Conservation (phyloP, 2,329 filamentous ascomycete species). For the Phoma sp. region DNA sequence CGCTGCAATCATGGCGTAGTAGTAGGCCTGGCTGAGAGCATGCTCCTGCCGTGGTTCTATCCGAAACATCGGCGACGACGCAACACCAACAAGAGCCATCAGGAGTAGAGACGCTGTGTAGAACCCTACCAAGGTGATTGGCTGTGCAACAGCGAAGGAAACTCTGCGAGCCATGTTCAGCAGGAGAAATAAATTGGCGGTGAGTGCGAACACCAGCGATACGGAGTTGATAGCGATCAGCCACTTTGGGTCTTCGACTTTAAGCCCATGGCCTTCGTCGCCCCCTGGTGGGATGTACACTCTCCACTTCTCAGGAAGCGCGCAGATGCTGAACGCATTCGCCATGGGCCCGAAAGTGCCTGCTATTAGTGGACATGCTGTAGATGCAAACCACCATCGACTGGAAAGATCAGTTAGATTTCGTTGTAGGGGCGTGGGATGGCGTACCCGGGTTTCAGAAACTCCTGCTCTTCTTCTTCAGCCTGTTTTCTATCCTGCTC, state of each 20-base stretch:
- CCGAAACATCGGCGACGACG: constrained; percentile 53
- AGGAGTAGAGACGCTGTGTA: constrained; percentile 61
- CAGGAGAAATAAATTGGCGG: constrained; percentile 61
- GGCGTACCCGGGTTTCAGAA: constrained; percentile 52
- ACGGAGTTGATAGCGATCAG: constrained; percentile 62
- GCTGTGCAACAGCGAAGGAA: constrained; percentile 62
- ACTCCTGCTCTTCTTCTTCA: constrained; percentile 51
- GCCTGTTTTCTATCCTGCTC: constrained; percentile 43
- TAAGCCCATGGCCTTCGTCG: constrained; percentile 53
- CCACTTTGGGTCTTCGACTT: constrained; percentile 63
- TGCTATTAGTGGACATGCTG: constrained; percentile 63
- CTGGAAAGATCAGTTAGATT: constrained; percentile 32
- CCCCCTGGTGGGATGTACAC: constrained; percentile 56
- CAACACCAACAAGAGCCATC: constrained; percentile 58
- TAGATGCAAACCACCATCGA: constrained; percentile 68
- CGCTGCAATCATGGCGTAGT: constrained; percentile 66
- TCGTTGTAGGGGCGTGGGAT: background rate
- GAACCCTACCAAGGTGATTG: constrained; percentile 67
- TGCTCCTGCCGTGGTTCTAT: constrained; percentile 52
- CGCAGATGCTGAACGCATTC: constrained; percentile 62
- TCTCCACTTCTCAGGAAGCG: constrained; percentile 63
- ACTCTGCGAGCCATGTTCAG: constrained; percentile 66
- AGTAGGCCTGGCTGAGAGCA: constrained; percentile 63
- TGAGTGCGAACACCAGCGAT: constrained; percentile 60
- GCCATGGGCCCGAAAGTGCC: constrained; percentile 63